Conservation (phyloP, 352 stramenopile genomes). For the Pythium sp. region DNA sequence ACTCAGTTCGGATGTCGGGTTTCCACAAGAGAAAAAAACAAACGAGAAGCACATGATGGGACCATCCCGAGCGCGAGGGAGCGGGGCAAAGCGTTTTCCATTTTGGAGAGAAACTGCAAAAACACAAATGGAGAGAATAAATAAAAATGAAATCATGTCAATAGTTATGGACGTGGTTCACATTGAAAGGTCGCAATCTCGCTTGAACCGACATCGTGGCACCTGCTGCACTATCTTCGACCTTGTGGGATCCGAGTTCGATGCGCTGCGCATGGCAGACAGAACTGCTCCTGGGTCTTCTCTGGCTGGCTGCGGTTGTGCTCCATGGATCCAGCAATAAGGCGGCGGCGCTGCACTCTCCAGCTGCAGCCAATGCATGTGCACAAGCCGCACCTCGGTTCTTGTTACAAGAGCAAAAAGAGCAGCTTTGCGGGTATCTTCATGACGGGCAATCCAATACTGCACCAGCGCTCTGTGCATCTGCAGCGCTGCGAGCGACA, state of each 20-base stretch:
- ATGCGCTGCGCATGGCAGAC: not conserved
- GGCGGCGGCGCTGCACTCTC: not conserved
- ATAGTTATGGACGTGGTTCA: not conserved
- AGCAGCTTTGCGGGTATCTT: conserved; percentile 23
- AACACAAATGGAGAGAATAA: not conserved
- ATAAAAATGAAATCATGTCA: not conserved
- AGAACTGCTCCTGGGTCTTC: not conserved
- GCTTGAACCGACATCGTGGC: not conserved
- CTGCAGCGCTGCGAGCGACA: conserved; percentile 24
- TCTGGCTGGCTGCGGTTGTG: not conserved
- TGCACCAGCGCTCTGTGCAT: conserved; percentile 25
- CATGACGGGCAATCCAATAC: not conserved
- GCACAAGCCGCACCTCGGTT: conserved; percentile 26
- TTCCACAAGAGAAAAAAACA: not conserved
- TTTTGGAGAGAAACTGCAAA: not conserved
- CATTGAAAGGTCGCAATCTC: not conserved
- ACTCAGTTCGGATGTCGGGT: conserved; percentile 6
- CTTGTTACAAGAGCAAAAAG: conserved; percentile 27
- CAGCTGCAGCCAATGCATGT: conserved; percentile 15
- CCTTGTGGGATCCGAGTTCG: not conserved
- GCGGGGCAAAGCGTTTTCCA: not conserved
- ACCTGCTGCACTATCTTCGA: not conserved
- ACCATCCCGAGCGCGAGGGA: not conserved
- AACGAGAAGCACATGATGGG: not conserved
- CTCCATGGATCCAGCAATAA: not conserved